phyloP scores from a whole-genome alignment of 495 filamentous ascomycete genomes.

The Lasiosphaeria ovina region DNA sequence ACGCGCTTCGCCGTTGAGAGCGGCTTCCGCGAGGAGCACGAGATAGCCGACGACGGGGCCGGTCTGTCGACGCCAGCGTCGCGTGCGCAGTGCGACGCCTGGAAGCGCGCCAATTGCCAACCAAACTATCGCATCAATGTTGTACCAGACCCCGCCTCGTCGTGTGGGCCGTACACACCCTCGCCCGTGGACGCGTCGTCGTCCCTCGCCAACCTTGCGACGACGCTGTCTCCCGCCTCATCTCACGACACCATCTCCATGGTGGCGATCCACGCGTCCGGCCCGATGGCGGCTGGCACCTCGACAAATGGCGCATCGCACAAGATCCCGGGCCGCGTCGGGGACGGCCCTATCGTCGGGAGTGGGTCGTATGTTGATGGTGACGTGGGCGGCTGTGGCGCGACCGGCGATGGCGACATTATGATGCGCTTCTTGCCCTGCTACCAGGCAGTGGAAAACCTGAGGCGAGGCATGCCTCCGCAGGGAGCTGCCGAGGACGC shows the following conservation, averaged over 20 bases:
- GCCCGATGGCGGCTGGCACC: slow-evolving; percentile 46
- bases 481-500: slow-evolving; percentile 43
- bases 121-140: slow-evolving; percentile 45
- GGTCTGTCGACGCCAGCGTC: slow-evolving; percentile 38
- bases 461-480: slow-evolving; percentile 44
- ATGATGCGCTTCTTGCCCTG: slow-evolving; percentile 54
- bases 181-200: slow-evolving; percentile 5
- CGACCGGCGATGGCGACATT: slow-evolving; percentile 50
- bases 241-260: slow-evolving; percentile 50
- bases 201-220: not conserved
- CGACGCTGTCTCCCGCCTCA: not conserved
- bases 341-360: slow-evolving; percentile 49
- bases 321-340: slow-evolving; percentile 48
- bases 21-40: slow-evolving; percentile 38
- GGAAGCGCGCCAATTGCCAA: slow-evolving; percentile 36
- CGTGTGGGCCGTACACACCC: slow-evolving; percentile 44
- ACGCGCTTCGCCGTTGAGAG: slow-evolving; percentile 45
- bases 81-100: slow-evolving; percentile 33
- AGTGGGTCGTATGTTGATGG: slow-evolving; percentile 50
- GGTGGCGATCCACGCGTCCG: slow-evolving; percentile 37
- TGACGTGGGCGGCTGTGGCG: slow-evolving; percentile 48
- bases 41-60: slow-evolving; percentile 17
- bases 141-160: slow-evolving; percentile 30
- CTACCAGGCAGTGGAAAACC: slow-evolving; percentile 49
- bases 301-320: slow-evolving; percentile 49